Percentiles rank a stretch among this genome's conserved stretches.
Conservation (phyloP, 2,329 filamentous ascomycete species). For the Claviceps purpurea region DNA sequence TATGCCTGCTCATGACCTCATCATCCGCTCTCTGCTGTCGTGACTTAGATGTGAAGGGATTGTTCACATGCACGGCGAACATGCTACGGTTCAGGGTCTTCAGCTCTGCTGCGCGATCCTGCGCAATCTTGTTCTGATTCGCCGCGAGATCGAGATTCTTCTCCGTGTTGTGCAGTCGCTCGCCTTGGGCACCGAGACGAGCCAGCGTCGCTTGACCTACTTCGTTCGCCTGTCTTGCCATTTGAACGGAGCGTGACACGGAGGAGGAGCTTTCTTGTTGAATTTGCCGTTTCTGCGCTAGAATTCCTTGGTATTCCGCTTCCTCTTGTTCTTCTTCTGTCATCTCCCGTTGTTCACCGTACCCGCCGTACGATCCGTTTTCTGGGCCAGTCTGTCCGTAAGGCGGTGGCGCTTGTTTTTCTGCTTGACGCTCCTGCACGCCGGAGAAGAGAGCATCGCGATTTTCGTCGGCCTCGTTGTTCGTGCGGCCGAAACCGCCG, state of each 20-base stretch:
- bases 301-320: slow-evolving; percentile 51
- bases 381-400: slow-evolving; percentile 15
- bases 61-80: slow-evolving; percentile 72
- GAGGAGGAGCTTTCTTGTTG: slow-evolving; percentile 56
- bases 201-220: slow-evolving; percentile 59
- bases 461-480: slow-evolving; percentile 34
- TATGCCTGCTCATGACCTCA: slow-evolving; percentile 54
- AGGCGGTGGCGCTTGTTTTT: slow-evolving; percentile 18
- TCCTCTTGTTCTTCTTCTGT: slow-evolving; percentile 70
- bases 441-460: slow-evolving; percentile 51
- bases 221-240: slow-evolving; percentile 30
- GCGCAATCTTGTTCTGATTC: slow-evolving; percentile 62
- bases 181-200: slow-evolving; percentile 63
- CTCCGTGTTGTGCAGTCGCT: slow-evolving; percentile 71
- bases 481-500: slow-evolving; percentile 40
- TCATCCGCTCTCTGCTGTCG: slow-evolving; percentile 53
- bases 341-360: slow-evolving; percentile 60
- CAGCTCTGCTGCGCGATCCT: slow-evolving; percentile 69
- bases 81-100: slow-evolving; percentile 80
- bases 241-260: slow-evolving; percentile 25
- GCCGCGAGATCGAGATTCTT: slow-evolving; percentile 67
- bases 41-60: slow-evolving; percentile 61
- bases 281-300: slow-evolving; percentile 46
- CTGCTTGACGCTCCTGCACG: slow-evolving; percentile 35
- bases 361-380: slow-evolving; percentile 31